These are phyloP conservation scores for Hexamita inflata DNA, from an alignment of 208 protist genomes.

Conservation along the genomic window DNA sequence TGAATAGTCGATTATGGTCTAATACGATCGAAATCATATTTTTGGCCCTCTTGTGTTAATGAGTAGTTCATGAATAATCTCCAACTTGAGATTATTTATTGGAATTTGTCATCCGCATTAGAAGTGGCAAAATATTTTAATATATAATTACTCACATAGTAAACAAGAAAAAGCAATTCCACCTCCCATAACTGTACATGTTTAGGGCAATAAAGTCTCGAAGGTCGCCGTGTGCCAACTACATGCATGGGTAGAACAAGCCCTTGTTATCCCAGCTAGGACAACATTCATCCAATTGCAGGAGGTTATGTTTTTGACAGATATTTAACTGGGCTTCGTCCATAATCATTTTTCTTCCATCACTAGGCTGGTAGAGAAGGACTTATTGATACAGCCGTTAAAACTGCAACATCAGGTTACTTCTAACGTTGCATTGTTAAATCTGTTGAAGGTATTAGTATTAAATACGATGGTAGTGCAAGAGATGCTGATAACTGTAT, in stretches of 20 bases:
- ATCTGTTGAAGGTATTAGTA: conserved; percentile 39
- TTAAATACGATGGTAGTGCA: conserved; percentile 48
- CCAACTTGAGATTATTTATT: too few relatives aligned
- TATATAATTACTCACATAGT: too few relatives aligned
- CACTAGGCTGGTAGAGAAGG: conserved; percentile 97
- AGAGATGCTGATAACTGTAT: conserved; percentile 44
- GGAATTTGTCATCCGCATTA: too few relatives aligned
- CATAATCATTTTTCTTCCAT: conserved; percentile 96
- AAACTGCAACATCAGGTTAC: conserved; percentile 91
- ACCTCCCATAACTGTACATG: too few relatives aligned
- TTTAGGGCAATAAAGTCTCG: conserved; percentile 89
- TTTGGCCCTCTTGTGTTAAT: too few relatives aligned
- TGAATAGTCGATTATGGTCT: too few relatives aligned
- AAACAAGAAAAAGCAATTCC: too few relatives aligned
- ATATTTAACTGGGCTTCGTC: conserved; percentile 95
- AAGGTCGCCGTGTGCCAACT: conserved; percentile 77
- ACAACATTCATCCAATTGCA: conserved; percentile 8
- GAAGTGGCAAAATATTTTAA: too few relatives aligned
- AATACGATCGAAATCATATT: too few relatives aligned
- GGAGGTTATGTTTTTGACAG: conserved; percentile 52
- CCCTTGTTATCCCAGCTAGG: conserved; percentile 50
- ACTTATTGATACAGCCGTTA: conserved; percentile 98
- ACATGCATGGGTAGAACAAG: conserved; percentile 90
- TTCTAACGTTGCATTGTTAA: conserved; percentile 46
- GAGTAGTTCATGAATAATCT: too few relatives aligned